These are phyloP conservation scores for Talaromyces islandicus DNA, from an alignment of 2,329 filamentous ascomycete species.

Conservation along the genomic window DNA sequence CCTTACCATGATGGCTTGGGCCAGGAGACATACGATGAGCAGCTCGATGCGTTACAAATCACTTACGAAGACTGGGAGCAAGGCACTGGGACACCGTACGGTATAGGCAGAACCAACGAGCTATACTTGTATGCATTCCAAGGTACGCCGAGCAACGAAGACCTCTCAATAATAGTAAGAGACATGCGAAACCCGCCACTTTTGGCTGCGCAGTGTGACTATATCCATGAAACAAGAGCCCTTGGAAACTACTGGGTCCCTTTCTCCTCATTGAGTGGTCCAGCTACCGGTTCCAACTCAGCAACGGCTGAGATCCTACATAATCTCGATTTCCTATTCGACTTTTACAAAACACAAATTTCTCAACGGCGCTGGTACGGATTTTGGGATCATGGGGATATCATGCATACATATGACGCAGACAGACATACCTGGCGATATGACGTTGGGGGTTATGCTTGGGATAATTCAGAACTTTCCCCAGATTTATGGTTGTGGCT, in stretches of 20 bases:
- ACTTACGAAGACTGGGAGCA: constrained; percentile 60
- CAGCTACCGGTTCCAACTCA: constrained; percentile 10
- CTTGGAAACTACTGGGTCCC: constrained; percentile 52
- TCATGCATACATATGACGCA: constrained; percentile 57
- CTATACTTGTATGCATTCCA: constrained; percentile 50
- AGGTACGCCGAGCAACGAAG: constrained; percentile 46
- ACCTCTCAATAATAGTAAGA: constrained; percentile 39
- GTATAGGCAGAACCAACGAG: constrained; percentile 55
- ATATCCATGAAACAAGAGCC: constrained; percentile 48
- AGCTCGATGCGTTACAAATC: constrained; percentile 56
- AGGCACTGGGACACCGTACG: constrained; percentile 51
- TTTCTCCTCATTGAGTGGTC: constrained; percentile 18
- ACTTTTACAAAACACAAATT: constrained; percentile 52
- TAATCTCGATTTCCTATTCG: constrained; percentile 51
- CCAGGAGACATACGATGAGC: constrained; percentile 50
- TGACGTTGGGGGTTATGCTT: constrained; percentile 58
- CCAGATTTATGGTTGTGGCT: constrained; percentile 59
- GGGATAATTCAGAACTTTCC: constrained; percentile 61
- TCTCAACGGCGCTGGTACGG: constrained; percentile 58
- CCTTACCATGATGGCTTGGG: constrained; percentile 56
- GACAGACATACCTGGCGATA: constrained; percentile 58
- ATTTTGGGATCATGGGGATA: constrained; percentile 57
- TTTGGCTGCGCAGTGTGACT: constrained; percentile 43
- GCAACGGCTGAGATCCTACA: constrained; percentile 41
- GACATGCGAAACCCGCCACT: constrained; percentile 49